Percentiles rank a stretch among this genome's conserved stretches.
phyloP scores from a whole-genome alignment of 2,329 filamentous ascomycete genomes.

The Aspergillus persii region DNA sequence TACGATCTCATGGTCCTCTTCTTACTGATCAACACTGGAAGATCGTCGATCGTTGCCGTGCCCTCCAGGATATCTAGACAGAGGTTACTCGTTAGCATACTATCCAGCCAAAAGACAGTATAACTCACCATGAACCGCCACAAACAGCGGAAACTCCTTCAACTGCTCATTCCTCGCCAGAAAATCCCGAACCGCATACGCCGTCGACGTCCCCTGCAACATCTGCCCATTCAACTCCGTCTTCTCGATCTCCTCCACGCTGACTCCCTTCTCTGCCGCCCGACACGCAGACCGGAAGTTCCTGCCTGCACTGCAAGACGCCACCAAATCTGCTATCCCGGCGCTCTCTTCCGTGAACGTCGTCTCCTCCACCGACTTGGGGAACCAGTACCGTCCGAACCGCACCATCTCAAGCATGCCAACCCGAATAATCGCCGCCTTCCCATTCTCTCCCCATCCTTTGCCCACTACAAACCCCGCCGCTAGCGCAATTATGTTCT shows the following conservation, averaged over 20 bases:
- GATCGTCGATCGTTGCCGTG: background rate
- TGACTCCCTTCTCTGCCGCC: slow-evolving; percentile 16
- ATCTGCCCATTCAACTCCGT: slow-evolving; percentile 19
- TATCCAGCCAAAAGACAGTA: background rate
- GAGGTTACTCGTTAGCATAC: background rate
- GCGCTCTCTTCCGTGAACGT: slow-evolving; percentile 16
- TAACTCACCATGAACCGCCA: slow-evolving; percentile 4
- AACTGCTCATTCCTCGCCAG: slow-evolving; percentile 12
- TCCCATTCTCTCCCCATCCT: slow-evolving; percentile 93
- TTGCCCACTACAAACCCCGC: slow-evolving; percentile 89
- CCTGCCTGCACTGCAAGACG: slow-evolving; percentile 14
- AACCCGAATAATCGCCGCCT: slow-evolving; percentile 89
- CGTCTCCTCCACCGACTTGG: slow-evolving; percentile 13
- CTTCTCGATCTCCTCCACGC: slow-evolving; percentile 15
- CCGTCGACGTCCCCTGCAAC: slow-evolving; percentile 17
- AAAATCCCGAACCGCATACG: slow-evolving; percentile 11
- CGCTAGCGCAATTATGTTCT: slow-evolving; percentile 89
- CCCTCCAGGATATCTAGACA: background rate
- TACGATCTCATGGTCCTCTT: background rate
- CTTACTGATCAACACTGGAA: background rate
- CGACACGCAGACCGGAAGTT: slow-evolving; percentile 17
- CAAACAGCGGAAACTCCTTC: slow-evolving; percentile 16
- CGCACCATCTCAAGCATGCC: slow-evolving; percentile 85
- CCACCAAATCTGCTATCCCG: slow-evolving; percentile 20
- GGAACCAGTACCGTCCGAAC: slow-evolving; percentile 59